Conservation (phyloP, 2,329 filamentous ascomycete genomes). For the Pestalotiopsis sp. region DNA sequence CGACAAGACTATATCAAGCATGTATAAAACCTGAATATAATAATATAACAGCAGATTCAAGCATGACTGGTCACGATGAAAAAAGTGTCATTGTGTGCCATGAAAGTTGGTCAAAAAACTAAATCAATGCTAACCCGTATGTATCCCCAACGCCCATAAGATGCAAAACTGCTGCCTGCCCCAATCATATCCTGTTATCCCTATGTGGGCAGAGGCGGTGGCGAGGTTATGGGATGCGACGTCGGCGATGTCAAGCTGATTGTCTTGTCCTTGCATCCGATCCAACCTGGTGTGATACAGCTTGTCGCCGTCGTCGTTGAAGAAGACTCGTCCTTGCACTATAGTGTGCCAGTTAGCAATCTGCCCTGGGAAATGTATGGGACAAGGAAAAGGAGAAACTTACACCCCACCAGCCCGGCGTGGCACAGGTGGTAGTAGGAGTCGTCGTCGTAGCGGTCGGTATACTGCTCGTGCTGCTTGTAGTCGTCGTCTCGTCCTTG, state of each 20-base stretch:
- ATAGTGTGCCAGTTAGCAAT: no score
- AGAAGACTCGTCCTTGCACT: neutral
- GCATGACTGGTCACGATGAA: neutral
- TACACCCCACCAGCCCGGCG: neutral
- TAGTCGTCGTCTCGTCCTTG: conserved; percentile 13
- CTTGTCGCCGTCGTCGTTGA: conserved; percentile 21
- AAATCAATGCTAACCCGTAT: neutral
- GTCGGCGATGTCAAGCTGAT: neutral
- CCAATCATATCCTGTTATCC: neutral
- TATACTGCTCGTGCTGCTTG: conserved; percentile 30
- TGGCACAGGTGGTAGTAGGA: conserved; percentile 27
- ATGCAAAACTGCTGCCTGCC: neutral
- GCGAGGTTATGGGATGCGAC: conserved; percentile 16
- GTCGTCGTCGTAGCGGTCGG: conserved; percentile 19
- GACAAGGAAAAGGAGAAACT: no score
- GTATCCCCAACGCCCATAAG: neutral
- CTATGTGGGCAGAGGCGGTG: conserved; percentile 15
- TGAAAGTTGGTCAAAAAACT: neutral
- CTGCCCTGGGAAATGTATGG: no score
- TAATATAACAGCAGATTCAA: neutral
- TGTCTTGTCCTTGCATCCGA: conserved; percentile 19
- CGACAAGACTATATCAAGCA: neutral
- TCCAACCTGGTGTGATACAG: conserved; percentile 27
- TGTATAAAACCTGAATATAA: neutral
- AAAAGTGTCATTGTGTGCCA: neutral